Conservation (phyloP, 2,329 filamentous ascomycete genomes). For the Alternaria triticina region DNA sequence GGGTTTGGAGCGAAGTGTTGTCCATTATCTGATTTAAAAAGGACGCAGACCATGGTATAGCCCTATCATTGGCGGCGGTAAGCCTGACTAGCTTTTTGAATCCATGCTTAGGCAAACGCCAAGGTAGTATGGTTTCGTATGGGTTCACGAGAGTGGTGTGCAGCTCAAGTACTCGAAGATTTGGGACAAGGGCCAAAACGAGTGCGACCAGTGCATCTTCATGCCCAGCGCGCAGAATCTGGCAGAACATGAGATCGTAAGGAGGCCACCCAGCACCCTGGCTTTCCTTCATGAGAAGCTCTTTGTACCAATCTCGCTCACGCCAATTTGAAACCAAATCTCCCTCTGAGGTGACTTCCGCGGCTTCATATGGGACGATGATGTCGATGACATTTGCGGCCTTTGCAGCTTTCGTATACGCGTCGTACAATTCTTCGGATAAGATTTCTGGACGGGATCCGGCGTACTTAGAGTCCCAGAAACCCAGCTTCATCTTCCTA, state of each 20-base stretch:
- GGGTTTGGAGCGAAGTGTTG: background rate
- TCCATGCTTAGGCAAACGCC: background rate
- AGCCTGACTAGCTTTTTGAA: background rate
- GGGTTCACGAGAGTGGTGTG: background rate
- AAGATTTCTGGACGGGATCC: background rate
- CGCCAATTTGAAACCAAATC: conserved; percentile 1
- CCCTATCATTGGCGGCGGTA: background rate
- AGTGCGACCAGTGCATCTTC: background rate
- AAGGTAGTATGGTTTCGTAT: background rate
- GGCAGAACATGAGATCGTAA: conserved; percentile 12
- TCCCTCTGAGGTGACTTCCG: background rate
- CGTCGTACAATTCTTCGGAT: background rate
- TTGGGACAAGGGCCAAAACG: background rate
- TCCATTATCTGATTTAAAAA: background rate
- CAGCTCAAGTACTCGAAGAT: background rate
- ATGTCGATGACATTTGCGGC: conserved; percentile 9
- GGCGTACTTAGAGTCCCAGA: background rate
- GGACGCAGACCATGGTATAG: background rate
- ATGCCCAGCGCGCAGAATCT: background rate
- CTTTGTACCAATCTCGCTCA: background rate
- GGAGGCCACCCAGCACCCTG: background rate
- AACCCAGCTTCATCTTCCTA: background rate
- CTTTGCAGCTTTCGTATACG: conserved; percentile 11
- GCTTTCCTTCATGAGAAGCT: background rate
- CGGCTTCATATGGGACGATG: conserved; percentile 8